Evolutionary conservation across 2,329 filamentous ascomycete genomes (phyloP), one percentile per base, ranked within the genome.

Genomic region (Cladophialophora carrionii): DNA sequence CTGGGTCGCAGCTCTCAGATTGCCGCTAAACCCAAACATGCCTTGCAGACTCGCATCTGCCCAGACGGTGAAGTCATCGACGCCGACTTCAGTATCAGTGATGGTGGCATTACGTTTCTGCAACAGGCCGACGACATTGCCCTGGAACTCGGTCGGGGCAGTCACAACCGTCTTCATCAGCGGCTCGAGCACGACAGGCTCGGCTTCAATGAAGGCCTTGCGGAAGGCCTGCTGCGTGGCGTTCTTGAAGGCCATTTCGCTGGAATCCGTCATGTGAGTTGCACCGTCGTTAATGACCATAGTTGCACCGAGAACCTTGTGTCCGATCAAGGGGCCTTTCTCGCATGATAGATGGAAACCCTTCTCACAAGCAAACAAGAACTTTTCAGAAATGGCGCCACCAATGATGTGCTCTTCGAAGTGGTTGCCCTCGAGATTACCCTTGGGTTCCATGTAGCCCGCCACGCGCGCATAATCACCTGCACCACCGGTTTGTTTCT

Each of bases 101-200:
- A 99, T 98, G 57, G 92, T 90, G 41, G 94, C 92, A 74, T 92
- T 95, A 70, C 95, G 88, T 87, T 99, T 99, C 83, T 98, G 99
- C 81, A 99, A 84, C 57, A 99, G 81, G 73, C 92, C 93, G 62
- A 98, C 91, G 70, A 99, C 90, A 76, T 92, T 93, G 75, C 95
- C 95, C 80, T 99, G 95, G 84, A 98, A 99, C 83, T 99, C 95
- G 74, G 90, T 92, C 54, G 95, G 95, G 0, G 95, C 93, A 34
- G 92, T 96, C 74, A 99, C 92, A 67, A 92, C 93, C 0, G 92
- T 97, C 85, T 97, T 98, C 95, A 99, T 99, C 61, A 99, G 81
- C 4, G 95, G 95, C 79, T 99, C 95, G 41, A 99, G 87, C 9
- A 99, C 88, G 73, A 91, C 86, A 2, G 94, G 93, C 59, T 88